Conservation (phyloP, 305 asterid genomes). For the Solanum hybrid region DNA sequence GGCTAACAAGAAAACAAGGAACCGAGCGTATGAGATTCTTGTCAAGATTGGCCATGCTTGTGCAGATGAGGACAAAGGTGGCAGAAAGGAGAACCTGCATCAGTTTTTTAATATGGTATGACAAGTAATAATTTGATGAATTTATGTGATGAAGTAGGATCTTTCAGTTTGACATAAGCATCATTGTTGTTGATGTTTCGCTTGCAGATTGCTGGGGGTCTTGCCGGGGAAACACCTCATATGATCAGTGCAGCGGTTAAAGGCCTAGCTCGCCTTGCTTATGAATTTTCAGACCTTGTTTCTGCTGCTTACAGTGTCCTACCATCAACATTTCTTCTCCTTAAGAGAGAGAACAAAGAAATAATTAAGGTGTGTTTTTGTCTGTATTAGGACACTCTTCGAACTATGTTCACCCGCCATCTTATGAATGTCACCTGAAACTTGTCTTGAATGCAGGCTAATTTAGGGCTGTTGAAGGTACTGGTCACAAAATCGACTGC, state of each 20-base stretch:
- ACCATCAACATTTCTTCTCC: constrained; percentile 78
- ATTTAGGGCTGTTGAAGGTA: constrained; percentile 83
- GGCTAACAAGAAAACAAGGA: constrained; percentile 89
- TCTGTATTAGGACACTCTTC: neutral
- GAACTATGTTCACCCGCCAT: neutral
- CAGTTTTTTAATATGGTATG: constrained; percentile 73
- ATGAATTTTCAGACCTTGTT: constrained; percentile 85
- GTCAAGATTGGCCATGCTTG: constrained; percentile 89
- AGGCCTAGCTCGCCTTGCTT: constrained; percentile 95
- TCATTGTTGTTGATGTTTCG: neutral
- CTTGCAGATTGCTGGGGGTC: constrained; percentile 78
- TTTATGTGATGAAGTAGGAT: neutral
- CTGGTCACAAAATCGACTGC: constrained; percentile 81
- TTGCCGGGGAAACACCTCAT: constrained; percentile 86
- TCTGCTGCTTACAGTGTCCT: constrained; percentile 61
- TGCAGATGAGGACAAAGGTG: constrained; percentile 65
- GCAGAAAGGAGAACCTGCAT: constrained; percentile 47
- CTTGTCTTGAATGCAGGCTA: constrained; percentile 48
- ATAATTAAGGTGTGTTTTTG: constrained; percentile 45
- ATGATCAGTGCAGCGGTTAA: constrained; percentile 91
- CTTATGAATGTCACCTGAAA: neutral
- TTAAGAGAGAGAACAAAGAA: constrained; percentile 79
- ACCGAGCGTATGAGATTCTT: constrained; percentile 83
- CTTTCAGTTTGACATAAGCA: neutral
- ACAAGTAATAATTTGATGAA: neutral